Evolutionary conservation across 768 basidiomycete genomes (phyloP), one percentile per base, ranked within the genome.

Genomic region (Boletus rubropictus): DNA sequence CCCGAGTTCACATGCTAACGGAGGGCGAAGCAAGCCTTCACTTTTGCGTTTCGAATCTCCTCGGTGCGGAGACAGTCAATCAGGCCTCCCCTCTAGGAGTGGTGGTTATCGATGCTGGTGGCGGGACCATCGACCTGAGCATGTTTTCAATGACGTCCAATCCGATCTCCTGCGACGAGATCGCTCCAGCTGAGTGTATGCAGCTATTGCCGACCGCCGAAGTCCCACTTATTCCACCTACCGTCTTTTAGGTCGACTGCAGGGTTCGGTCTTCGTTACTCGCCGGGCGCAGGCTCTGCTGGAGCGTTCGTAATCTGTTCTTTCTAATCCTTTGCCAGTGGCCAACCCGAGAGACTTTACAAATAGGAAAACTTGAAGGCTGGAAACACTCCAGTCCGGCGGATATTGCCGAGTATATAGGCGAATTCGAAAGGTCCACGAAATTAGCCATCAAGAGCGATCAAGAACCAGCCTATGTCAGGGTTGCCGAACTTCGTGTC

Each of bases 181-280:
- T 71, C 39, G 55, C 57, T 27, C 56, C 60, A 18, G 55, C 60
- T 40, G 62, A 61, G 28, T 66, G 66, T 64, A 48, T 5, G 49
- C 11, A 9, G 12, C 7, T 25, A 5, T 22, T 7, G 0, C 1
- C 1, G 4, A 24, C 18, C 2, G 2, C 24, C 14, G 35, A 20
- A 28, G 21, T 12, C 36, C 11, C 22, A 17, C 25, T 10, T 6
- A 29, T 18, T 34, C 21, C 28, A 4, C 27, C 24, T 17, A 2
- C n/a, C 3, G 5, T 9, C 18, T 20, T 21, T 14, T 39, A 76
- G 75, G 73, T 58, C 65, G 67, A 27, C 67, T 76, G 39, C 62
- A 70, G 38, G 76, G 76, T 17, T 77, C 76, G 0, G 66, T 74
- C 1, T 75, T 73, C 49, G 73, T 78, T 14, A 75, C 63, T 17